Evolutionary conservation across 176 grass and related monocot genomes (phyloP).

Genomic region (Saccharum officinarum): DNA sequence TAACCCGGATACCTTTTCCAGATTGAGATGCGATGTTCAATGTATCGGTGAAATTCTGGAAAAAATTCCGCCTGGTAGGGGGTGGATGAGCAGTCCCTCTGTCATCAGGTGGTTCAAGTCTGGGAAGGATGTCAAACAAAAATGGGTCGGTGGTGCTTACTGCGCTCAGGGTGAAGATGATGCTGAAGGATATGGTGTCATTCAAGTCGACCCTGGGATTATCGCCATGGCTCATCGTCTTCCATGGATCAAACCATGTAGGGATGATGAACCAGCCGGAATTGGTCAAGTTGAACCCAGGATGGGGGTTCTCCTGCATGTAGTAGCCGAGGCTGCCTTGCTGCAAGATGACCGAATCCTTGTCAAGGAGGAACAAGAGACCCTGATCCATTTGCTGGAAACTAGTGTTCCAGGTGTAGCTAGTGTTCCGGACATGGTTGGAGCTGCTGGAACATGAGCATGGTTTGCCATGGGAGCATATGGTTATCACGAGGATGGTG

Average conservation of each 20-base stretch:
- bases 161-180: background rate
- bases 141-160: background rate
- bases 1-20: background rate
- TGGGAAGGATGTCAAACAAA: background rate
- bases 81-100: too few species aligned
- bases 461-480: too few species aligned
- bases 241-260: background rate
- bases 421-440: background rate
- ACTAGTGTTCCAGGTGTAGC: background rate
- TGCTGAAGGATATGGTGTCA: background rate
- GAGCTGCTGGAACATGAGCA: too few species aligned
- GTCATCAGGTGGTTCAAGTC: background rate
- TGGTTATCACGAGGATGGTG: too few species aligned
- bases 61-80: background rate
- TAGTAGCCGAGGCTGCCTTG: background rate
- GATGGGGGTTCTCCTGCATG: background rate
- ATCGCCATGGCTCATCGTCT: background rate
- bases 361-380: background rate
- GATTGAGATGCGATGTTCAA: background rate
- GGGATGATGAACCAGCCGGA: background rate
- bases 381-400: background rate
- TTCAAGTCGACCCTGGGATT: too few species aligned
- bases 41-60: background rate
- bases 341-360: too few species aligned
- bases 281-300: background rate